Evolutionary conservation across 768 basidiomycete species (phyloP).

Genomic region (Pleurotus sapidus): DNA sequence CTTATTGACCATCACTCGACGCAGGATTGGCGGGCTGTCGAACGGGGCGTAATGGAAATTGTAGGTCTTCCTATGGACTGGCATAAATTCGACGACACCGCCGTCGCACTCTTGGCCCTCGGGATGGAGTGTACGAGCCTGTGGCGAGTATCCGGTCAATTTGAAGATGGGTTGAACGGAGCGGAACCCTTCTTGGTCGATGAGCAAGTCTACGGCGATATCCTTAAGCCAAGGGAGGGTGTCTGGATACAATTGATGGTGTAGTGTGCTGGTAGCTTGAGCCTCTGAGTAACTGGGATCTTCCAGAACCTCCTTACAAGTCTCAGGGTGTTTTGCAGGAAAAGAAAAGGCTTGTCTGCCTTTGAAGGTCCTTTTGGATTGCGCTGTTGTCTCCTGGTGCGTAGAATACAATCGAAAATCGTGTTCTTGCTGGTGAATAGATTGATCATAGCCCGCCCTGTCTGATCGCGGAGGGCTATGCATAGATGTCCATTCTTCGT

Average conservation of each 20-base stretch:
- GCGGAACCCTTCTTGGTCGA: conserved; percentile 86
- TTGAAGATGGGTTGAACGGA: conserved; percentile 56
- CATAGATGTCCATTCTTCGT: too few relatives aligned
- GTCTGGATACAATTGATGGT: conserved; percentile 25
- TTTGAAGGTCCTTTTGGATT: too few relatives aligned
- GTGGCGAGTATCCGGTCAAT: conserved; percentile 47
- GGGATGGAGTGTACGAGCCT: conserved; percentile 22
- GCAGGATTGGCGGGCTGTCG: conserved; percentile 64
- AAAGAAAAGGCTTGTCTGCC: too few relatives aligned
- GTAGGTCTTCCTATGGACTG: conserved; percentile 53
- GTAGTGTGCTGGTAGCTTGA: conserved; percentile 11
- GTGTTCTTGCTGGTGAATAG: too few relatives aligned
- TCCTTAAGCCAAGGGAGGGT: conserved; percentile 53
- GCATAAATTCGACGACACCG: conserved; percentile 65
- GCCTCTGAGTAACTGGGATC: conserved; percentile 4
- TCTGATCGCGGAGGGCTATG: too few relatives aligned
- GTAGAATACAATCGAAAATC: too few relatives aligned
- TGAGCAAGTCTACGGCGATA: conserved; percentile 57
- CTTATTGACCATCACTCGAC: conserved; percentile 63
- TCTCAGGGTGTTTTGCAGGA: too few relatives aligned
- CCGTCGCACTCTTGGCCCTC: conserved; percentile 30
- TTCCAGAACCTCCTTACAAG: too few relatives aligned
- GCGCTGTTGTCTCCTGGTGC: too few relatives aligned
- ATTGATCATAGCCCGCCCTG: too few relatives aligned
- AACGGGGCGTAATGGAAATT: conserved; percentile 72